A percentile compares a stretch with the other conserved stretches of the same genome.
Evolutionary conservation across 805 yeast species (phyloP).

Genomic region (Starmerella floricola): DNA sequence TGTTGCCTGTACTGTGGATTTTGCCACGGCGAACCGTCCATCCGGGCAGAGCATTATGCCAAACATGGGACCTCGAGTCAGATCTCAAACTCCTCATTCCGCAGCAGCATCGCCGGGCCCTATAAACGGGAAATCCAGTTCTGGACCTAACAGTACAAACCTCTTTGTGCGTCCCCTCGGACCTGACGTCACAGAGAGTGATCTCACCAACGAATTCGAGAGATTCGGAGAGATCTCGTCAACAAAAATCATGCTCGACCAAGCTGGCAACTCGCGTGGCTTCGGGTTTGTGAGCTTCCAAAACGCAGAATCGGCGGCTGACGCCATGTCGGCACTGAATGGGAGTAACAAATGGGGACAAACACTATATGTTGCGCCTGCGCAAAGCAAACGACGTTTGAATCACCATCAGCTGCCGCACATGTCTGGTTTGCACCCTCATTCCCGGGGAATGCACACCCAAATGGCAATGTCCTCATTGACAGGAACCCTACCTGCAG

Average conservation of each 20-base stretch:
- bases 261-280: slow-evolving; percentile 48
- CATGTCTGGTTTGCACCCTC: not conserved
- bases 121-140: too few species aligned
- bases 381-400: slow-evolving; percentile 37
- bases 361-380: slow-evolving; percentile 56
- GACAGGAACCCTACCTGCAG: not conserved
- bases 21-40: slow-evolving; percentile 32
- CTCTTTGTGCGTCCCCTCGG: slow-evolving; percentile 60
- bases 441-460: too few species aligned
- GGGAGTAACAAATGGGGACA: slow-evolving; percentile 42
- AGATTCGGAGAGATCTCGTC: slow-evolving; percentile 42
- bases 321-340: slow-evolving; percentile 55
- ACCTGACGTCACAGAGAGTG: slow-evolving; percentile 42
- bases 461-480: too few species aligned
- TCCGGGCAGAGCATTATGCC: not conserved
- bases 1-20: slow-evolving; percentile 30
- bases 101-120: too few species aligned
- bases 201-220: slow-evolving; percentile 35
- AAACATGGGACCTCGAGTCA: too few species aligned
- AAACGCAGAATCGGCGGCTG: slow-evolving; percentile 50
- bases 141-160: slow-evolving; percentile 33
- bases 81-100: too few species aligned
- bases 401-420: slow-evolving; percentile 26
- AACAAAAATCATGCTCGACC: slow-evolving; percentile 43
- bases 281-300: slow-evolving; percentile 74